Conservation (phyloP, 768 basidiomycete genomes). For the Hypholoma sublateritium region DNA sequence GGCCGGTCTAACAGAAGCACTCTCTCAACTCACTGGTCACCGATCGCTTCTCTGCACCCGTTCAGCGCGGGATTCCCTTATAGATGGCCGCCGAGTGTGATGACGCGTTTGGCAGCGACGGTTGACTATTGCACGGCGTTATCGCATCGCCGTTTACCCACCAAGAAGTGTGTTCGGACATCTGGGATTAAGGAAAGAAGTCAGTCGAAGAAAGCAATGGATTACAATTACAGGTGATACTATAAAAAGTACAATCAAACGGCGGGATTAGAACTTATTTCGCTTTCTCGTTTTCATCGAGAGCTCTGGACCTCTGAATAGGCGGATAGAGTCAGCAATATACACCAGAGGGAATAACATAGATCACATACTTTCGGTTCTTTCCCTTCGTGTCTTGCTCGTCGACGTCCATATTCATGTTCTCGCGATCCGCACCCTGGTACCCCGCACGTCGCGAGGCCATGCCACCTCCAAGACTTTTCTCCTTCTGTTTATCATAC, state of each 20-base stretch:
- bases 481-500: conserved; percentile 63
- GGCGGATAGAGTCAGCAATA: background rate
- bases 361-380: conserved; percentile 56
- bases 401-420: conserved; percentile 65
- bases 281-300: conserved; percentile 53
- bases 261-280: conserved; percentile 45
- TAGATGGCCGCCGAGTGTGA: too few species aligned
- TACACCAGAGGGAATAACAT: background rate
- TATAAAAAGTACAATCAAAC: background rate
- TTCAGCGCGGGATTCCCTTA: too few species aligned
- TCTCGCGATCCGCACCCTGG: conserved; percentile 28
- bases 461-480: conserved; percentile 35
- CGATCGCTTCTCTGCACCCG: too few species aligned
- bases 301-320: conserved; percentile 39
- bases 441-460: conserved; percentile 21
- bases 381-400: conserved; percentile 57
- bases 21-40: too few species aligned
- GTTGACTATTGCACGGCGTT: too few species aligned
- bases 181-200: background rate
- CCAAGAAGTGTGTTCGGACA: background rate
- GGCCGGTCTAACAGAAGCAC: too few species aligned
- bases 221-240: background rate
- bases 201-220: background rate
- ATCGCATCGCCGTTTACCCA: too few species aligned
- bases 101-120: too few species aligned